Evolutionary conservation across 2,329 filamentous ascomycete species (phyloP).

Genomic region (Exophiala phaeomuriformis): DNA sequence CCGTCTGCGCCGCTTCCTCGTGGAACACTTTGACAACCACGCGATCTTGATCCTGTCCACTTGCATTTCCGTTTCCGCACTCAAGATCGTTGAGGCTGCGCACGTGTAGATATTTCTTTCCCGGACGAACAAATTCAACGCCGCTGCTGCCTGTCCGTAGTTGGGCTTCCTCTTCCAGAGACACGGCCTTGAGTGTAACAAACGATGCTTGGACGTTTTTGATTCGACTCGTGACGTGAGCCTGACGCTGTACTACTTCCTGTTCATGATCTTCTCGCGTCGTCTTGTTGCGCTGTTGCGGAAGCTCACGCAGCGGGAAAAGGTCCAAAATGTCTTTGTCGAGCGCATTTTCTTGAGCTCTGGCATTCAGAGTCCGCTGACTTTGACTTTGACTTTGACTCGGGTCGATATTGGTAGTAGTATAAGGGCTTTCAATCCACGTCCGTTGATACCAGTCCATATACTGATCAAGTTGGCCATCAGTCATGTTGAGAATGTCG

Average conservation of each 20-base stretch:
- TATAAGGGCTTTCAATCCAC: constrained; percentile 39
- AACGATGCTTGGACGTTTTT: constrained; percentile 38
- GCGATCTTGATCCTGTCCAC: too few species aligned
- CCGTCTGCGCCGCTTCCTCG: constrained; percentile 44
- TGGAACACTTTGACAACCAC: constrained; percentile 42
- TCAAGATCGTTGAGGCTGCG: constrained; percentile 42
- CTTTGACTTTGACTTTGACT: background rate
- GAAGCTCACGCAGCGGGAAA: constrained; percentile 19
- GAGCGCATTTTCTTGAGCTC: constrained; percentile 30
- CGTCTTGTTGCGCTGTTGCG: background rate
- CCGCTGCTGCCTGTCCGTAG: constrained; percentile 4
- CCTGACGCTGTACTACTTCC: constrained; percentile 7
- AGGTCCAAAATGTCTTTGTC: constrained; percentile 30
- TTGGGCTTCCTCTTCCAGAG: constrained; percentile 32
- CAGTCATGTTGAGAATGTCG: constrained; percentile 56
- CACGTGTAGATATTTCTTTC: constrained; percentile 46
- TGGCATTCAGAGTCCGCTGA: too few species aligned
- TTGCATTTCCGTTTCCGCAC: constrained; percentile 29
- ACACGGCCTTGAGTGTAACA: constrained; percentile 31
- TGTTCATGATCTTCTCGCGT: constrained; percentile 11
- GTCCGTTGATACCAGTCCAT: constrained; percentile 70
- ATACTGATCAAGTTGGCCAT: constrained; percentile 62
- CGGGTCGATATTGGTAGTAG: background rate
- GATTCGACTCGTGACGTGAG: constrained; percentile 30
- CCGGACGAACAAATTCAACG: constrained; percentile 38